Evolutionary conservation across 2,329 filamentous ascomycete genomes (phyloP), one percentile per base, ranked within the genome.

Genomic region (Dendrostoma leiphaemia): DNA sequence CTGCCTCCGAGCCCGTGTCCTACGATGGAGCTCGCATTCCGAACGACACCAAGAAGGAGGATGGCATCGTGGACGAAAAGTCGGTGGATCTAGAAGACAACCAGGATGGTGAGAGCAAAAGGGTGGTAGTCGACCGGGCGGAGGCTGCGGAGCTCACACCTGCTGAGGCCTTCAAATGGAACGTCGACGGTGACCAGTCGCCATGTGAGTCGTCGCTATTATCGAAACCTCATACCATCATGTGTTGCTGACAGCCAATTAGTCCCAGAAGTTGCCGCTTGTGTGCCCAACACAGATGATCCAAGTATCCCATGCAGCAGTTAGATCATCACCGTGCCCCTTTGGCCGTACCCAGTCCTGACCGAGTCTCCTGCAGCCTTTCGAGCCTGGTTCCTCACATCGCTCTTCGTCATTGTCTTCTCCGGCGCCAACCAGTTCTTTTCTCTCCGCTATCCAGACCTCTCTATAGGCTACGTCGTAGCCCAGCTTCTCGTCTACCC

Each of bases 191-290:
- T 13, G 68, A 71, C 32, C 65, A 71, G 57, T 71, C 68, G 17
- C 68, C 68, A 21, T 70, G 68, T 71, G 54, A 48, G 66, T 54
- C 10, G 32, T 17, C 4, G n/a, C n/a, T n/a, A n/a, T n/a, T n/a
- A n/a, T n/a, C n/a, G n/a, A n/a, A n/a, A n/a, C n/a, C n/a, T n/a
- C n/a, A 13, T 43, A 23, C 4, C 24, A n/a, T 2, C n/a, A 7
- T 2, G 4, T 19, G 5, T 34, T 34, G 28, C n/a, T 49, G 24
- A 57, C 17, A 12, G 31, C 2, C 5, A 35, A 6, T 15, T 12
- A 70, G 68, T 71, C 47, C 68, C 68, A 9, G 68, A 71, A 53
- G 68, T 71, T 28, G 68, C 68, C 12, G 65, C 68, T 31, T 70
- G 68, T 60, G 68, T 70, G 2, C 59, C 64, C 2, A 70, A 70